phyloP scores from a whole-genome alignment of 164 flowering plant species.

The Pachysandra terminalis region DNA sequence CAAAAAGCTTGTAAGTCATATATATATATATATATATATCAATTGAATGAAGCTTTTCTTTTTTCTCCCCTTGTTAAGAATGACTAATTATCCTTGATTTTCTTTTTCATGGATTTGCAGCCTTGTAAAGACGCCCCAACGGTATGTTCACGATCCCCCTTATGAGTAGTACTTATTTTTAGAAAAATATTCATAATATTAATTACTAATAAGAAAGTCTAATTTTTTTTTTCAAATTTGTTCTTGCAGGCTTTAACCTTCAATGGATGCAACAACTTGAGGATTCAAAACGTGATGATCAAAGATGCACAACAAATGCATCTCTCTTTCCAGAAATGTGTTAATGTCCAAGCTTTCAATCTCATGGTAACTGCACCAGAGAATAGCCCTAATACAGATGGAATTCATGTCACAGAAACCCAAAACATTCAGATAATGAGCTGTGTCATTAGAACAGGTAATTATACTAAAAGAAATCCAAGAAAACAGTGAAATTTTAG shows the following conservation, averaged over 20 bases:
- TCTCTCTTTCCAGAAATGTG: constrained; percentile 42
- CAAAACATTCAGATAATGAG: constrained; percentile 36
- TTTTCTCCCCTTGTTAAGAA: not conserved
- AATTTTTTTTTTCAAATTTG: not conserved
- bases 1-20: constrained; percentile 30
- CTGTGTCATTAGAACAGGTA: constrained; percentile 58
- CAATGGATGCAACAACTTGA: constrained; percentile 46
- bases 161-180: not conserved
- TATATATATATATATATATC: not conserved
- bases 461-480: not conserved
- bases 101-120: constrained; percentile 40
- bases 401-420: constrained; percentile 59
- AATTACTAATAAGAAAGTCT: no score
- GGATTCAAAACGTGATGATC: constrained; percentile 36
- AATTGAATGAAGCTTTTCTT: not conserved
- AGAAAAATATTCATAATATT: not conserved
- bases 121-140: constrained; percentile 84
- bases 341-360: constrained; percentile 40
- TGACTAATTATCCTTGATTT: constrained; percentile 3
- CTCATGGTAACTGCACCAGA: constrained; percentile 47
- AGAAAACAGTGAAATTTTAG: no score
- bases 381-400: constrained; percentile 79
- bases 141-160: constrained; percentile 34
- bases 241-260: constrained; percentile 66
- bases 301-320: constrained; percentile 77